Conservation (phyloP, 352 stramenopile genomes). For the Pythium myriotylum region DNA sequence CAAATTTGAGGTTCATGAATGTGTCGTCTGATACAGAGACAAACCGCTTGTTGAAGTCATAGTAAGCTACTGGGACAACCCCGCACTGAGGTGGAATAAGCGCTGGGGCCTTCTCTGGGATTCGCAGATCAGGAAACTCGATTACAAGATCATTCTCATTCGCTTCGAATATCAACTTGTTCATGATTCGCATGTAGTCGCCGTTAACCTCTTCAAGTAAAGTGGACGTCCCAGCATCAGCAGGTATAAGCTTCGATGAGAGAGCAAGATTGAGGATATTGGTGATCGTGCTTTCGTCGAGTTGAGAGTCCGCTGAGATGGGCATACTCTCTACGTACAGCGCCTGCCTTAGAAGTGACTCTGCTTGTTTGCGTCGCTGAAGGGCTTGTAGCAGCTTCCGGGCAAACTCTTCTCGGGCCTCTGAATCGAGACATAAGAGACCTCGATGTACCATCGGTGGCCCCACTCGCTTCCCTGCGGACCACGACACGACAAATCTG, state of each 20-base stretch:
- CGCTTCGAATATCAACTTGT: slow-evolving; percentile 90
- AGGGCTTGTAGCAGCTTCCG: slow-evolving; percentile 42
- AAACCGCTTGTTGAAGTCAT: slow-evolving; percentile 78
- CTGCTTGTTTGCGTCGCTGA: slow-evolving; percentile 55
- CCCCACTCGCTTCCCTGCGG: slow-evolving; percentile 71
- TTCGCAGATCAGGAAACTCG: slow-evolving; percentile 59
- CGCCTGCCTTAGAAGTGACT: slow-evolving; percentile 59
- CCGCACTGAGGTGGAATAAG: slow-evolving; percentile 47
- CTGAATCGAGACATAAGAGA: slow-evolving; percentile 66
- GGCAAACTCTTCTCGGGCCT: slow-evolving; percentile 51
- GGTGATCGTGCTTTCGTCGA: slow-evolving; percentile 69
- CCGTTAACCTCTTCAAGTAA: slow-evolving; percentile 90
- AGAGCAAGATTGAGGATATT: slow-evolving; percentile 76
- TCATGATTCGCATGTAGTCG: slow-evolving; percentile 94
- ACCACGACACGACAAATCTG: slow-evolving; percentile 76
- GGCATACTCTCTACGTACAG: slow-evolving; percentile 83
- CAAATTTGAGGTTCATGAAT: slow-evolving; percentile 73
- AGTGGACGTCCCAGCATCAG: slow-evolving; percentile 54
- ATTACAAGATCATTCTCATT: slow-evolving; percentile 58
- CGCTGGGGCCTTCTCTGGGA: slow-evolving; percentile 32
- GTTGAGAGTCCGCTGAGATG: slow-evolving; percentile 59
- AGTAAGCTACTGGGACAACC: slow-evolving; percentile 51
- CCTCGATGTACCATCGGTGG: slow-evolving; percentile 62
- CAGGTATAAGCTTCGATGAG: slow-evolving; percentile 52
- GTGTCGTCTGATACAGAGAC: slow-evolving; percentile 56